Conservation (phyloP, 106 monocot genomes). For the Agapanthus africanus region DNA sequence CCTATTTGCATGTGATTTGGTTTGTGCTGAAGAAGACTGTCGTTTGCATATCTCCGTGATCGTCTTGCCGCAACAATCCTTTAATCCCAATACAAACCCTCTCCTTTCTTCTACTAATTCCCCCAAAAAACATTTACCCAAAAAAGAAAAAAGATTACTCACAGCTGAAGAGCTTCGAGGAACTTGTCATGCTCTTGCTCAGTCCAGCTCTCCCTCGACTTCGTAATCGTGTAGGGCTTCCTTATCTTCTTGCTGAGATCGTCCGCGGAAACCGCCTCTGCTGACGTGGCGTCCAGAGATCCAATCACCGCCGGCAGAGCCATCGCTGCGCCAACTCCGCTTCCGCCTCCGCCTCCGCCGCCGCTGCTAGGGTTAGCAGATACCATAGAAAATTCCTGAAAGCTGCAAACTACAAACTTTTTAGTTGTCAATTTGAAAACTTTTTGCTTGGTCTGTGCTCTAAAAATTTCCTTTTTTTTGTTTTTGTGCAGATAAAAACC, state of each 20-base stretch:
- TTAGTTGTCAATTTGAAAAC: no score
- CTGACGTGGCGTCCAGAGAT: not conserved
- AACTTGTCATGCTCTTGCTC: slow-evolving; percentile 75
- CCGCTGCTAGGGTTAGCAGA: not conserved
- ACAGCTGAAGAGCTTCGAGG: slow-evolving; percentile 72
- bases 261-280: slow-evolving; percentile 5
- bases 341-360: not conserved
- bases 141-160: not conserved
- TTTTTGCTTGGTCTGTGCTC: no score
- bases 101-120: no score
- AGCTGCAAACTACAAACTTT: no score
- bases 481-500: no score
- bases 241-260: slow-evolving; percentile 49
- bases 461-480: no score
- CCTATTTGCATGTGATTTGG: no score
- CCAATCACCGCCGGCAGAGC: slow-evolving; percentile 8
- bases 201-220: slow-evolving; percentile 81
- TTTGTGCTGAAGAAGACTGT: no score
- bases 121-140: no score
- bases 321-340: slow-evolving; percentile 2
- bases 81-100: no score
- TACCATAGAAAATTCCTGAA: slow-evolving; percentile 2
- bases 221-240: slow-evolving; percentile 88
- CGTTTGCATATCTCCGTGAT: no score
- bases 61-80: no score